Conservation (phyloP, 1,139 yeast species). For the Sugiyamaella grinbergsii region DNA sequence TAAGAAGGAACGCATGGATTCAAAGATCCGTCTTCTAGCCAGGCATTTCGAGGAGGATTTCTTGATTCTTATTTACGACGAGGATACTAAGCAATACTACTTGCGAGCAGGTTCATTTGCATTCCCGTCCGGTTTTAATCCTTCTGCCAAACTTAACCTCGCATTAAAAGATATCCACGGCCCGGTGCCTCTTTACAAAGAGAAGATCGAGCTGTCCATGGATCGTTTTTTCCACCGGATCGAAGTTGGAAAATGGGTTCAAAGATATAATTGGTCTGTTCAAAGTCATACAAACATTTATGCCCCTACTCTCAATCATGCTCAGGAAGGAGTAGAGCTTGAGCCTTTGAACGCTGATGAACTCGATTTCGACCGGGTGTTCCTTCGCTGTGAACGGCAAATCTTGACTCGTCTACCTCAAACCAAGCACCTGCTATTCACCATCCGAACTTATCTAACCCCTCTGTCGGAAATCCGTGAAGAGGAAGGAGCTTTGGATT, state of each 20-base stretch:
- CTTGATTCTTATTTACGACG: conserved; percentile 57
- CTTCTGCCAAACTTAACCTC: conserved; percentile 52
- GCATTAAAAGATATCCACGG: conserved; percentile 51
- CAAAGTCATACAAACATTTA: conserved; percentile 57
- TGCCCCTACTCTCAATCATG: conserved; percentile 56
- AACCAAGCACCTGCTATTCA: conserved; percentile 56
- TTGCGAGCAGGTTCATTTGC: conserved; percentile 66
- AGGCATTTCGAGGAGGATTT: conserved; percentile 69
- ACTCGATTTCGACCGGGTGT: conserved; percentile 58
- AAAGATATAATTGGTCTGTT: conserved; percentile 62
- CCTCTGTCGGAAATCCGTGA: conserved; percentile 58
- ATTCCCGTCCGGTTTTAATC: conserved; percentile 78
- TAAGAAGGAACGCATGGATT: conserved; percentile 31
- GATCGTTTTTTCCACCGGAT: conserved; percentile 59
- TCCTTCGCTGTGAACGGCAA: conserved; percentile 65
- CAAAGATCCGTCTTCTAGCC: conserved; percentile 49
- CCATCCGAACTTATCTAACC: conserved; percentile 64
- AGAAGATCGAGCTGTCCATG: conserved; percentile 60
- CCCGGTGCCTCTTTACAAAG: conserved; percentile 64
- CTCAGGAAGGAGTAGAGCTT: conserved; percentile 37
- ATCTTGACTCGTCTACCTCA: conserved; percentile 59
- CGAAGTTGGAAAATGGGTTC: conserved; percentile 55
- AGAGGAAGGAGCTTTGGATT: conserved; percentile 48
- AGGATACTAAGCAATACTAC: conserved; percentile 58
- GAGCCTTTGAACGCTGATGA: conserved; percentile 47